Conservation (phyloP, 1,284 basidiomycete genomes). For the Trametes pubescens region DNA sequence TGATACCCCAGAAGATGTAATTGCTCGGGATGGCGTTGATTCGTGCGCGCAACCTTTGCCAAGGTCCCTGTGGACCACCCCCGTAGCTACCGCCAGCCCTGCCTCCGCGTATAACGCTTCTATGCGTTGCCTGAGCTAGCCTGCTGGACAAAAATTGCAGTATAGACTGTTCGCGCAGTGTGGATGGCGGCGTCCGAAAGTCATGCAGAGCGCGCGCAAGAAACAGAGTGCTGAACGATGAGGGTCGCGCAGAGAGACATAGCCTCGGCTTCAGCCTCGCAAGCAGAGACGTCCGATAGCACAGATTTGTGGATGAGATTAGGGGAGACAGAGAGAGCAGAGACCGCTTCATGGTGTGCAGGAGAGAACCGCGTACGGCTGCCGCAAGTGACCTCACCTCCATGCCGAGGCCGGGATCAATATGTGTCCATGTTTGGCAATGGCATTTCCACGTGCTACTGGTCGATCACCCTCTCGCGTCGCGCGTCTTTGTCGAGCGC, state of each 20-base stretch:
- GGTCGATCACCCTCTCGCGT: neutral
- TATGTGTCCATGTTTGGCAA: slow-evolving; percentile 20
- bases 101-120: slow-evolving; percentile 26
- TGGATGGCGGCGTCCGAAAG: slow-evolving; percentile 10
- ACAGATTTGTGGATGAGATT: neutral
- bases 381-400: neutral
- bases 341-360: slow-evolving; percentile 20
- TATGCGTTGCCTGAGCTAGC: slow-evolving; percentile 37
- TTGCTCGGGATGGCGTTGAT: slow-evolving; percentile 49
- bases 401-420: neutral
- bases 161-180: slow-evolving; percentile 25
- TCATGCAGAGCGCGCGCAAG: slow-evolving; percentile 4
- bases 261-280: slow-evolving; percentile 11
- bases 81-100: slow-evolving; percentile 18
- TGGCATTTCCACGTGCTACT: slow-evolving; percentile 16
- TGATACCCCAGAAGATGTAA: slow-evolving; percentile 53
- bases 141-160: slow-evolving; percentile 33
- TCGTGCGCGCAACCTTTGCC: slow-evolving; percentile 34
- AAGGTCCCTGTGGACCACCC: slow-evolving; percentile 30
- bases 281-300: neutral
- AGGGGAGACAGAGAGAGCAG: slow-evolving; percentile 21
- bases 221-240: neutral
- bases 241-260: slow-evolving; percentile 11
- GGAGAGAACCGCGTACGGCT: neutral
- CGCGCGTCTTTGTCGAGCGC: neutral